These are phyloP conservation scores for Phyllosticta citriasiana DNA, from an alignment of 2,329 filamentous ascomycete species.

Conservation along the genomic window DNA sequence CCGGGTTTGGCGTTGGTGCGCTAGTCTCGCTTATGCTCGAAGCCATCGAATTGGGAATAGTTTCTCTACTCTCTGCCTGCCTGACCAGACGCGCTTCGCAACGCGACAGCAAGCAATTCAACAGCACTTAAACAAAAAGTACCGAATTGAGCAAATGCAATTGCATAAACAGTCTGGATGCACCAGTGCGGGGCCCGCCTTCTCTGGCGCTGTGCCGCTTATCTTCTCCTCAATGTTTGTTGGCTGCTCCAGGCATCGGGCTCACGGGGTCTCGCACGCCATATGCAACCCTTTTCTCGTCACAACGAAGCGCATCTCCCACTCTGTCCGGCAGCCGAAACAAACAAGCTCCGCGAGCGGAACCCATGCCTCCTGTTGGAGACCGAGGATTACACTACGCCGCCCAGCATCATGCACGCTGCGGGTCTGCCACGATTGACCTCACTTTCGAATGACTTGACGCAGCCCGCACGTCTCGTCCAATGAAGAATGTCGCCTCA, in stretches of 20 bases:
- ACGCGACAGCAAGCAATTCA: background rate
- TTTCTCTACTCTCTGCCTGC: background rate
- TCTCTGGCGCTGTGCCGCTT: background rate
- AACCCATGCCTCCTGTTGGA: background rate
- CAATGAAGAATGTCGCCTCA: background rate
- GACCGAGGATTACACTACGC: background rate
- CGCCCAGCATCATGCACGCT: background rate
- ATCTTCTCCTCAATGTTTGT: background rate
- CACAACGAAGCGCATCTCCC: background rate
- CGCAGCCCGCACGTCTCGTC: background rate
- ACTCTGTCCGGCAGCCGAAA: background rate
- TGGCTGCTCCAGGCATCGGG: background rate
- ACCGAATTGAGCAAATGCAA: background rate
- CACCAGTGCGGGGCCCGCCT: background rate
- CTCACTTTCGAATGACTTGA: background rate
- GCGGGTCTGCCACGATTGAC: background rate
- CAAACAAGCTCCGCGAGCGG: background rate
- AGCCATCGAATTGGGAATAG: background rate
- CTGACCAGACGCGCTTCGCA: background rate
- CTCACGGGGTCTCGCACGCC: background rate
- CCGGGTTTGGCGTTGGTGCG: background rate
- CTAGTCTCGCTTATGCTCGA: background rate
- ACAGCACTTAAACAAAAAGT: background rate
- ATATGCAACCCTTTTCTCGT: background rate
- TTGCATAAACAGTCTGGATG: background rate